These are phyloP conservation scores for Corchorus olitorius DNA, from an alignment of 345 rosid species.

Conservation along the genomic window DNA sequence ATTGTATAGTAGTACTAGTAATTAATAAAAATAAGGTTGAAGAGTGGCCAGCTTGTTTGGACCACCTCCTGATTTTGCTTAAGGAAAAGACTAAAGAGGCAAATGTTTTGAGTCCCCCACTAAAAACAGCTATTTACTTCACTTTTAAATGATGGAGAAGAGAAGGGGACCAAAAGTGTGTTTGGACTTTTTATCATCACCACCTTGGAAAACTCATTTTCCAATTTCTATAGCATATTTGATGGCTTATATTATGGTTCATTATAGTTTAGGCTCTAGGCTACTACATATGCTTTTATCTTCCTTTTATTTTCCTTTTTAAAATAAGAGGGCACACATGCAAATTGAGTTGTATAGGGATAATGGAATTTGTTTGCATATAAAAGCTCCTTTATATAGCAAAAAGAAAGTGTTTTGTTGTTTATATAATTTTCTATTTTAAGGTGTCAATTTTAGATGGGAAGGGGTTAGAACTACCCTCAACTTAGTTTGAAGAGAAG, in stretches of 20 bases:
- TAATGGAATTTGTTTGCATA: not conserved
- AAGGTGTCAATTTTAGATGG: not conserved
- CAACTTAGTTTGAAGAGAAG: not conserved
- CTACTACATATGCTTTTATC: no score
- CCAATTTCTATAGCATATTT: no score
- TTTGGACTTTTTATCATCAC: not conserved
- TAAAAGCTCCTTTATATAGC: not conserved
- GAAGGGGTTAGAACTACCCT: not conserved
- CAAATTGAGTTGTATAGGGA: not conserved
- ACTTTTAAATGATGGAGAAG: not conserved
- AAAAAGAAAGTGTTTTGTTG: not conserved
- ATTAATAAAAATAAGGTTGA: not conserved
- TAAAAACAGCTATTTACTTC: conserved; percentile 2
- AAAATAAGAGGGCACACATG: not conserved
- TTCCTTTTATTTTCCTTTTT: no score
- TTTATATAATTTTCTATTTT: not conserved
- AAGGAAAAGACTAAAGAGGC: not conserved
- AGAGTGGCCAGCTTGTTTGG: conserved; percentile 15
- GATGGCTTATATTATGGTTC: no score
- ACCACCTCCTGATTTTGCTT: conserved; percentile 30
- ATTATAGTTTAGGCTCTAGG: not conserved
- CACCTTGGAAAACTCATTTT: not conserved
- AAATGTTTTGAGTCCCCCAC: not conserved
- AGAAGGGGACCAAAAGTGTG: not conserved
- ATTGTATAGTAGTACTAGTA: not conserved